Conservation (phyloP, 108 stramenopile genomes). For the Skeletonema tropicum region DNA sequence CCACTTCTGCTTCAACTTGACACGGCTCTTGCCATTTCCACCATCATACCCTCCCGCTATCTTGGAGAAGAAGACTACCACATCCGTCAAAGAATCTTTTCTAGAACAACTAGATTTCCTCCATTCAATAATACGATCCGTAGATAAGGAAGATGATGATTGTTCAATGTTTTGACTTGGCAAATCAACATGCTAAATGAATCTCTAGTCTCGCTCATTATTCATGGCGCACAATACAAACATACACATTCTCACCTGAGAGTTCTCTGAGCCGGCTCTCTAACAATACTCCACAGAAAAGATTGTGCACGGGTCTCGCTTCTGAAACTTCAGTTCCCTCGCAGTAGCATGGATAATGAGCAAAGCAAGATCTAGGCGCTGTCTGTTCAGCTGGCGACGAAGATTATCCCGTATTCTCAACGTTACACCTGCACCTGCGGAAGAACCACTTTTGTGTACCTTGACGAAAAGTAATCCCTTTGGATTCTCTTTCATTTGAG, state of each 20-base stretch:
- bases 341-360: not conserved
- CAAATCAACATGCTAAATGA: not conserved
- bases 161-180: not conserved
- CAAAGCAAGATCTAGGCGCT: not conserved
- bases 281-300: not conserved
- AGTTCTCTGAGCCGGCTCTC: not conserved
- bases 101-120: conserved; percentile 50
- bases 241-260: not conserved
- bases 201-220: no score
- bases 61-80: no score
- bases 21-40: not conserved
- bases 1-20: not conserved
- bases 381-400: not conserved
- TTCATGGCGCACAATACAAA: not conserved
- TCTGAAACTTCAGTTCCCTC: not conserved
- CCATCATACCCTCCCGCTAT: no score
- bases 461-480: conserved; percentile 4
- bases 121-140: conserved; percentile 30
- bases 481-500: not conserved
- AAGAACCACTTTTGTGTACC: not conserved
- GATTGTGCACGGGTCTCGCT: not conserved
- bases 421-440: not conserved
- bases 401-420: not conserved
- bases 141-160: not conserved
- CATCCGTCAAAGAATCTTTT: not conserved